Evolutionary conservation across 371 early-diverging fungal species (phyloP), one percentile per base, ranked within the genome.

Genomic region (Syncephalastrum racemosum): DNA sequence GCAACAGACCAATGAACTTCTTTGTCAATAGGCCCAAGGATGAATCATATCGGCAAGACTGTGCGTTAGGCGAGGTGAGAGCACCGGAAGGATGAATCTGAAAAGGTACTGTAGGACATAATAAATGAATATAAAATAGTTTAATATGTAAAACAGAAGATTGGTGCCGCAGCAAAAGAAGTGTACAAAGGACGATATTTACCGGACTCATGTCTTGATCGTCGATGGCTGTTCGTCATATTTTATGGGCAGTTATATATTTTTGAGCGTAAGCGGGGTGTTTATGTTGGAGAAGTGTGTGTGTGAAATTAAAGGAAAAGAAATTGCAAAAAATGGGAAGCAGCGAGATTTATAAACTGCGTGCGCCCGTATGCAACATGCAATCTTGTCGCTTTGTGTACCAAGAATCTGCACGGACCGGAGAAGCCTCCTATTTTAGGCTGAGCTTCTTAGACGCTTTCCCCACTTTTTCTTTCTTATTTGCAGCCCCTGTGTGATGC

Each of bases 1-100:
- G 77, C 48, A 93, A 67, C 5, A 89, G 66, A 4, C 71, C 56
- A 43, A 92, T 80, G 63, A 93, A 92, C 45, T 82, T 88, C 62
- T 87, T 89, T 7, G 93, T 90, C 56, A 93, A 65, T 20, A 81
- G 69, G 27, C 84, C 86, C n/a, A 93, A 74, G 4, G 91, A 90
- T 46, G 77, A 77, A 63, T 77, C 77, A 46, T 77, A 71, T 39
- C 71, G 62, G 55, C 71, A 62, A n/a, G 71, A 61, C 19, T 60
- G 62, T 5, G 59, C 27, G 31, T 42, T 61, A 14, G 59, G 47
- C 15, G 67, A 52, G 27, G 53, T 59, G 46, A 64, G 59, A 24
- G 59, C 49, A 18, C 56, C 49, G 15, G 61, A 51, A 20, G 64
- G 50, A 47, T 60, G 63, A 14, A 63, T 58, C 53, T 68, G 62